Percentiles rank a stretch among this genome's conserved stretches.
Conservation (phyloP, 805 yeast genomes). For the Clavispora phyllophila region DNA sequence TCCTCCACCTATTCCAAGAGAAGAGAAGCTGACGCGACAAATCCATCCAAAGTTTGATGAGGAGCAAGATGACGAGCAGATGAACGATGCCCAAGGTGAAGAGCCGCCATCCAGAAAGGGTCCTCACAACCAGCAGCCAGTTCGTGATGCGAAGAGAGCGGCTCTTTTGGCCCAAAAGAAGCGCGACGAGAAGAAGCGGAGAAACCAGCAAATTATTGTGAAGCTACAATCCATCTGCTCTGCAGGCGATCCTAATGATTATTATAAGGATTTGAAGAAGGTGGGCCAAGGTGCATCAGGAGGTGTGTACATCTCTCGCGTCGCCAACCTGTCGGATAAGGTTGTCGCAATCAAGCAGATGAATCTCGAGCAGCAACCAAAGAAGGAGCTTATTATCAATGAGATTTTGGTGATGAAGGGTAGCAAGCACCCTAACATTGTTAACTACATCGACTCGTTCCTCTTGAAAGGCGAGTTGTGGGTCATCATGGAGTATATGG, state of each 20-base stretch:
- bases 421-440: conserved; percentile 16
- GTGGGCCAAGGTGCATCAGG: conserved; percentile 99
- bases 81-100: conserved; percentile 2
- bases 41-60: conserved; percentile 18
- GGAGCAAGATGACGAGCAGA: conserved; percentile 17
- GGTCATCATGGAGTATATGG: conserved; percentile 99
- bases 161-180: conserved; percentile 58
- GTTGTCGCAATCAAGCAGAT: conserved; percentile 92
- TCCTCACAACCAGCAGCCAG: conserved; percentile 29
- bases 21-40: not conserved
- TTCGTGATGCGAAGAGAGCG: conserved; percentile 48
- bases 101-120: conserved; percentile 7
- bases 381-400: conserved; percentile 80
- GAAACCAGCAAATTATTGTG: conserved; percentile 66
- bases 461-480: conserved; percentile 75
- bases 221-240: conserved; percentile 74
- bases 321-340: conserved; percentile 21
- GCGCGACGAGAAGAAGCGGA: conserved; percentile 71
- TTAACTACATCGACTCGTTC: conserved; percentile 16
- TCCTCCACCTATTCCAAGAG: conserved; percentile 35
- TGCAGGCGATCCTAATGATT: conserved; percentile 73
- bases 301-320: conserved; percentile 88
- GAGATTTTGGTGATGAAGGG: conserved; percentile 19
- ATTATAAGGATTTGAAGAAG: conserved; percentile 66
- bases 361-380: conserved; percentile 91